Conservation (phyloP, 805 yeast species). For the Wickerhamomyces mucosus region DNA sequence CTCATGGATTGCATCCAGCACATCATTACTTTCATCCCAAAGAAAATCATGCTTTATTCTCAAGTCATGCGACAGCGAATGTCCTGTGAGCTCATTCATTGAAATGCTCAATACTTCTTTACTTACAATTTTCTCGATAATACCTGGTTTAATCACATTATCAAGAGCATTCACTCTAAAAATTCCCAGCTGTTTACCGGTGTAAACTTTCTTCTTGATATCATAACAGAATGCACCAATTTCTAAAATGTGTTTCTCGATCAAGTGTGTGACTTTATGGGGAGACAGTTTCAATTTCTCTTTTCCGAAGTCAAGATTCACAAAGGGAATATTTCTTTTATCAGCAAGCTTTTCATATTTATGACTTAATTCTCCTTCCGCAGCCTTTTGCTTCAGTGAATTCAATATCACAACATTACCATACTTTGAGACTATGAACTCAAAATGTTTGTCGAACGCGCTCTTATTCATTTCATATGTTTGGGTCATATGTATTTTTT, state of each 20-base stretch:
- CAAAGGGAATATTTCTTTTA: slow-evolving; percentile 21
- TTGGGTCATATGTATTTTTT: slow-evolving; percentile 72
- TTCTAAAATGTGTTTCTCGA: slow-evolving; percentile 60
- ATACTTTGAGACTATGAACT: slow-evolving; percentile 56
- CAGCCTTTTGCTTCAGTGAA: slow-evolving; percentile 55
- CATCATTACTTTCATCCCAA: slow-evolving; percentile 93
- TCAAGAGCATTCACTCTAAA: slow-evolving; percentile 86
- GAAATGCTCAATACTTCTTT: slow-evolving; percentile 46
- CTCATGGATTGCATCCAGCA: slow-evolving; percentile 67
- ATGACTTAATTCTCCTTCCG: slow-evolving; percentile 61
- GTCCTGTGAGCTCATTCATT: slow-evolving; percentile 30
- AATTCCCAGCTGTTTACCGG: slow-evolving; percentile 83
- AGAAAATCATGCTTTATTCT: slow-evolving; percentile 60
- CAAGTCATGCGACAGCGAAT: slow-evolving; percentile 35
- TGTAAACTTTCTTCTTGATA: slow-evolving; percentile 41
- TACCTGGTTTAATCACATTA: slow-evolving; percentile 80
- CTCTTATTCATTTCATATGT: slow-evolving; percentile 80
- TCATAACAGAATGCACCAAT: slow-evolving; percentile 84
- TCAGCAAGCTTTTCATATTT: slow-evolving; percentile 49
- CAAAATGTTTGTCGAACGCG: slow-evolving; percentile 77
- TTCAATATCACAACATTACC: slow-evolving; percentile 83
- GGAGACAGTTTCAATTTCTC: slow-evolving; percentile 27
- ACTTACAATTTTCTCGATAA: slow-evolving; percentile 62
- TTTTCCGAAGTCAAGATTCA: slow-evolving; percentile 28
- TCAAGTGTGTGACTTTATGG: slow-evolving; percentile 35